phyloP scores from a whole-genome alignment of 345 rosid genomes.

The Populus davidiana region DNA sequence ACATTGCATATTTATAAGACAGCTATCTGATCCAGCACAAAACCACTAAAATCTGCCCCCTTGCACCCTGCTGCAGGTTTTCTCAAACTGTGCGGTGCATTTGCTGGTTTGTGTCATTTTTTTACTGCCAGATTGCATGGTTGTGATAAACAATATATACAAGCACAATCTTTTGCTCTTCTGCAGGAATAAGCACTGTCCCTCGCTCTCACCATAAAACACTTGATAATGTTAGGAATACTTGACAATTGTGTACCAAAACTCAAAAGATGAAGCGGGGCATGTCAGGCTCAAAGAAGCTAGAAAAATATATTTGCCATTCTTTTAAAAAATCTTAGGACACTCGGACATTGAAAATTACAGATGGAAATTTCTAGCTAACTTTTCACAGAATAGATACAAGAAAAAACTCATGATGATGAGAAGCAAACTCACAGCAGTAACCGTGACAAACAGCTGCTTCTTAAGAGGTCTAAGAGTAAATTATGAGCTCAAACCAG shows the following conservation, averaged over 20 bases:
- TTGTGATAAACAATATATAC: not conserved
- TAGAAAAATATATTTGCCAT: not conserved
- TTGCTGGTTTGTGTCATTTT: not conserved
- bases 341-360: not conserved
- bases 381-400: slow-evolving; percentile 10
- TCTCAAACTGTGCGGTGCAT: not conserved
- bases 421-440: not conserved
- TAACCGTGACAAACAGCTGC: not conserved
- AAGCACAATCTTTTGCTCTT: not conserved
- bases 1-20: too few relatives aligned
- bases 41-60: too few relatives aligned
- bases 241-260: not conserved
- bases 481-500: not conserved
- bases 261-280: not conserved
- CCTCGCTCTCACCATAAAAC: not conserved
- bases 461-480: not conserved
- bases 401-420: not conserved
- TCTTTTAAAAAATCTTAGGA: not conserved
- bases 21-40: too few relatives aligned
- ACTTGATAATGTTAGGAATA: not conserved
- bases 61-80: too few relatives aligned
- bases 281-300: not conserved
- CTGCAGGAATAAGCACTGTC: not conserved
- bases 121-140: not conserved
- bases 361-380: slow-evolving; percentile 10